Conservation (phyloP, 2,329 filamentous ascomycete species). For the Didymosphaeria variabile region DNA sequence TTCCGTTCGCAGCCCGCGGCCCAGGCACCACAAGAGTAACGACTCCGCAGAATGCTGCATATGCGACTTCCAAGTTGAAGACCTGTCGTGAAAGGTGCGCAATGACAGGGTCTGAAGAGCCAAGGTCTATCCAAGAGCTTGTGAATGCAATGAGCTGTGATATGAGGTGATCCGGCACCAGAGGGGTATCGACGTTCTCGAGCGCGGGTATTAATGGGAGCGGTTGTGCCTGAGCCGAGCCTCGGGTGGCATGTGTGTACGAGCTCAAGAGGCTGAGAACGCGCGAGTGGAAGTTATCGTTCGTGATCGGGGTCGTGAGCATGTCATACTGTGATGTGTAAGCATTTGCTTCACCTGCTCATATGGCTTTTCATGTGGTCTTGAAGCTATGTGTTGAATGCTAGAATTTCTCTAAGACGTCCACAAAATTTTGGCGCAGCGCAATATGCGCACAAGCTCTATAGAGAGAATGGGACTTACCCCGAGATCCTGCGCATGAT, state of each 20-base stretch:
- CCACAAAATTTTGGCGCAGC: background rate
- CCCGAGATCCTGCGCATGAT: conserved; percentile 72
- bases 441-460: background rate
- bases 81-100: conserved; percentile 89
- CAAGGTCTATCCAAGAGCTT: conserved; percentile 94
- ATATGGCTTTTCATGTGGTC: background rate
- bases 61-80: conserved; percentile 88
- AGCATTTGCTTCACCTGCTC: conserved; percentile 1
- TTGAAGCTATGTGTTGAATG: background rate
- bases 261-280: conserved; percentile 69
- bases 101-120: conserved; percentile 82
- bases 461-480: conserved; percentile 56
- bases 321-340: conserved; percentile 74
- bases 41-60: conserved; percentile 93
- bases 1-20: conserved; percentile 71
- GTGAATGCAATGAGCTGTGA: conserved; percentile 79
- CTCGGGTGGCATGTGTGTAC: conserved; percentile 59
- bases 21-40: conserved; percentile 84
- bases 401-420: background rate
- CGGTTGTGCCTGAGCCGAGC: conserved; percentile 49
- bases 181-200: conserved; percentile 78
- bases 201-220: conserved; percentile 67
- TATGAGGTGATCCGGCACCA: conserved; percentile 73
- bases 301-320: conserved; percentile 81
- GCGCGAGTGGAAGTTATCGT: conserved; percentile 73